phyloP scores from a whole-genome alignment of 75 land plant species.

The Ceratopteris richardii region DNA sequence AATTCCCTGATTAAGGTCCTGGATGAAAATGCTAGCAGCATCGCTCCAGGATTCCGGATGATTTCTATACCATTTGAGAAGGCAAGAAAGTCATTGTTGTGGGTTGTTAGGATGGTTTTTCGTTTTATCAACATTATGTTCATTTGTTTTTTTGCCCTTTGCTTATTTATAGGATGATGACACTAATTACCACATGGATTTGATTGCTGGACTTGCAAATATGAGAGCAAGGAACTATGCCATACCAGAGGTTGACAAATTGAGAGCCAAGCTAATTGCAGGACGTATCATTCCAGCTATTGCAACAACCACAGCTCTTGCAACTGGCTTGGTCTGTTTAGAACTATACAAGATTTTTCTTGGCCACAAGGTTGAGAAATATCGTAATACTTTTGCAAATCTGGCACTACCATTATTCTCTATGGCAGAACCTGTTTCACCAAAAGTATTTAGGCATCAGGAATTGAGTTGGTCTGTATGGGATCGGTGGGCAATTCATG shows the following conservation, averaged over 20 bases:
- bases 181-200: conserved; percentile 83
- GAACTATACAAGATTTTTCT: conserved; percentile 80
- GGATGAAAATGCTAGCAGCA: conserved; percentile 35
- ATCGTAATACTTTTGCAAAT: conserved; percentile 81
- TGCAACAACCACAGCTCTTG: conserved; percentile 92
- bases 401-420: conserved; percentile 83
- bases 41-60: conserved; percentile 53
- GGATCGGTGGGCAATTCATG: conserved; percentile 76
- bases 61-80: conserved; percentile 88
- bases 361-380: conserved; percentile 63
- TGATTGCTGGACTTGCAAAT: conserved; percentile 85
- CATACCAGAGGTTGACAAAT: conserved; percentile 92
- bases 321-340: conserved; percentile 86
- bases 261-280: conserved; percentile 89
- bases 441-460: conserved; percentile 56
- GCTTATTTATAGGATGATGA: conserved; percentile 64
- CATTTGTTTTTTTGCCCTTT: background rate
- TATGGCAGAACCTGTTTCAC: conserved; percentile 92
- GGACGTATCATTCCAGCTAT: conserved; percentile 92
- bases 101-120: too few species aligned
- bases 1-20: conserved; percentile 43
- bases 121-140: too few species aligned
- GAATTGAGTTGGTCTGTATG: conserved; percentile 82
- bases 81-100: conserved; percentile 25
- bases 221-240: conserved; percentile 93